Evolutionary conservation across 73 alveolate species (phyloP), one percentile per base, ranked within the genome.

Genomic region (Stentor roeselii): DNA sequence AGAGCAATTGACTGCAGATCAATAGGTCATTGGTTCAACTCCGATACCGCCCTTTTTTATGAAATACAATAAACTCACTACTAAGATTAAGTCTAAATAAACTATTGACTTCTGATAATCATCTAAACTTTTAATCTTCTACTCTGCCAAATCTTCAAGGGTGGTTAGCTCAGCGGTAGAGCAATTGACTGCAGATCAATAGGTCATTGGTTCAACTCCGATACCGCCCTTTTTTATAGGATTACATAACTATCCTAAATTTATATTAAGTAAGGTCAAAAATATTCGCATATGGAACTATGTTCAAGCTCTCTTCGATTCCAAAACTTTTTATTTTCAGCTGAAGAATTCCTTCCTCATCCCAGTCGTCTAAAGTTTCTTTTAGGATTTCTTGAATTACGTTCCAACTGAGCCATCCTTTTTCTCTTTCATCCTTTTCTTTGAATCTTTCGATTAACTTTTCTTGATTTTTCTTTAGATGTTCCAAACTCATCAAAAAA

Each of bases 131-230:
- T n/a, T n/a, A n/a, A n/a, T n/a, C n/a, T n/a, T n/a, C n/a, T n/a
- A n/a, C n/a, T n/a, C n/a, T n/a, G n/a, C n/a, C n/a, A n/a, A n/a
- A n/a, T n/a, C n/a, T n/a, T 50, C 67, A 50, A 50, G 67, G 67
- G 67, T 50, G 67, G 67, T 50, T 50, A 50, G 67, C 67, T 50
- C 67, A 50, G 67, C 67, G 67, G 67, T 50, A 50, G 67, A 50
- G 67, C 67, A 50, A 50, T 50, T 50, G 67, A 50, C 67, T 50
- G 67, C 67, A 50, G 67, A 50, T 50, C 67, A 50, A 50, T 50
- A 50, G 67, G 67, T 50, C 67, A 50, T 50, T 50, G 67, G 67
- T 50, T 50, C 67, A 50, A 50, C 67, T 50, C 67, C 67, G 67
- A 50, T 50, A 50, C 67, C 21, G 67, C 67, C 67, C 67, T 50